Evolutionary conservation across 495 filamentous ascomycete genomes (phyloP), one percentile per base, ranked within the genome.

Genomic region (Pyrenula aspistea): DNA sequence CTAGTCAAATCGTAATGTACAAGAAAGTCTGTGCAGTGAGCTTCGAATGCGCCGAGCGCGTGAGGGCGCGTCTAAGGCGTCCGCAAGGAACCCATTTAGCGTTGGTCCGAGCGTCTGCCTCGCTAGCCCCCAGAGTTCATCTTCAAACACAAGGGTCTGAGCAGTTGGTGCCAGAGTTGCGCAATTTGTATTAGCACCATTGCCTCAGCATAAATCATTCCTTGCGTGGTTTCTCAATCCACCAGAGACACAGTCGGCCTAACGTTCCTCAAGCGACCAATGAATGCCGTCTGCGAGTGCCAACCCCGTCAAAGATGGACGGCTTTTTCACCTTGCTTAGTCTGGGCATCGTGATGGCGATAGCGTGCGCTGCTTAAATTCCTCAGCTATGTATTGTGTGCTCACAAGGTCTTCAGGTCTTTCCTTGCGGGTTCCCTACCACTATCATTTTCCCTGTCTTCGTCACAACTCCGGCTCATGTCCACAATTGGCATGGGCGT

Each of bases 391-490:
- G 10, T 51, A 19, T 42, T 49, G 24, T 23, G 31, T 65, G 61
- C 61, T 50, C 56, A 63, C 56, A 56, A 59, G 62, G 61, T 53
- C 68, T 60, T 68, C 58, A 98, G 94, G 61, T 98, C 93, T 57
- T 96, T 98, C 66, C 79, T 95, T 53, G 91, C 94, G 63, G 93
- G 93, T 71, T 86, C 88, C 67, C 81, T 98, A 65, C 93, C 93
- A 56, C 78, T 98, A 36, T 91, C 88, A 48, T 87, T 98, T 74
- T 80, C 85, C 54, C 80, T 98, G 12, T 91, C 93, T n/a, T 84
- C 84, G 57, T 88, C 89, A 36, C 89, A 95, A 66, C 75, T 96
- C 22, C 83, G 93, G 64, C 69, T 96, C 36, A 88, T 97, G 67
- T 91, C 91, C 11, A 89, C 90, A 21, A 83, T 98, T 66, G 93